Percentiles rank a stretch among this genome's conserved stretches.
phyloP scores from a whole-genome alignment of 2,329 filamentous ascomycete species.

The Dactylellina cionopaga region DNA sequence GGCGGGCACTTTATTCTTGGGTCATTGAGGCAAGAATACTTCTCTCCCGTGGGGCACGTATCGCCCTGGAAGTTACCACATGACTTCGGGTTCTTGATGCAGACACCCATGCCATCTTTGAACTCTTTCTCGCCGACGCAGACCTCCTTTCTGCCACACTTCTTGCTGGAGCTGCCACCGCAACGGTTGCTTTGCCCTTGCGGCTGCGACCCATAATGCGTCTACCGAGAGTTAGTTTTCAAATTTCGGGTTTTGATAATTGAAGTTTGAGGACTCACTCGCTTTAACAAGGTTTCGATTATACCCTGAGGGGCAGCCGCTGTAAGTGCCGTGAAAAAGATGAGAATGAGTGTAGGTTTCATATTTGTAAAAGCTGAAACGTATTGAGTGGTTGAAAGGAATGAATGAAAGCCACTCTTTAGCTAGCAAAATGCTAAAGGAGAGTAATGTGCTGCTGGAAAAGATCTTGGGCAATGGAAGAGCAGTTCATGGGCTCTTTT shows the following conservation, averaged over 20 bases:
- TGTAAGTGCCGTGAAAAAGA: not conserved
- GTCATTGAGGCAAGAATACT: not conserved
- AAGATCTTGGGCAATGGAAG: too few relatives aligned
- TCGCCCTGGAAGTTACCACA: not conserved
- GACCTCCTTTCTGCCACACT: not conserved
- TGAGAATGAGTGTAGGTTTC: not conserved
- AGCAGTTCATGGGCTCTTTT: too few relatives aligned
- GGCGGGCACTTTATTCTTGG: not conserved
- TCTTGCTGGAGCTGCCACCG: not conserved
- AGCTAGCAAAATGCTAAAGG: too few relatives aligned
- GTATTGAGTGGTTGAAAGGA: too few relatives aligned
- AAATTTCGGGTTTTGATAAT: not conserved
- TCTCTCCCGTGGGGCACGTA: not conserved
- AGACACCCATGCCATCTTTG: not conserved
- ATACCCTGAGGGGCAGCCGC: not conserved
- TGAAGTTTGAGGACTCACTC: not conserved
- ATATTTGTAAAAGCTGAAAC: not conserved
- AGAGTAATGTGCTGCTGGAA: too few relatives aligned
- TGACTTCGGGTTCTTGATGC: not conserved
- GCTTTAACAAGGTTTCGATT: not conserved
- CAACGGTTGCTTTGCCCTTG: not conserved
- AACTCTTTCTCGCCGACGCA: not conserved
- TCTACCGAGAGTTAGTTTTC: not conserved
- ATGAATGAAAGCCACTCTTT: too few relatives aligned
- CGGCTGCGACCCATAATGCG: not conserved